A percentile compares a stretch with the other conserved stretches of the same genome.
Evolutionary conservation across 371 early-diverging fungal genomes (phyloP).

Genomic region (Mortierella sp.): DNA sequence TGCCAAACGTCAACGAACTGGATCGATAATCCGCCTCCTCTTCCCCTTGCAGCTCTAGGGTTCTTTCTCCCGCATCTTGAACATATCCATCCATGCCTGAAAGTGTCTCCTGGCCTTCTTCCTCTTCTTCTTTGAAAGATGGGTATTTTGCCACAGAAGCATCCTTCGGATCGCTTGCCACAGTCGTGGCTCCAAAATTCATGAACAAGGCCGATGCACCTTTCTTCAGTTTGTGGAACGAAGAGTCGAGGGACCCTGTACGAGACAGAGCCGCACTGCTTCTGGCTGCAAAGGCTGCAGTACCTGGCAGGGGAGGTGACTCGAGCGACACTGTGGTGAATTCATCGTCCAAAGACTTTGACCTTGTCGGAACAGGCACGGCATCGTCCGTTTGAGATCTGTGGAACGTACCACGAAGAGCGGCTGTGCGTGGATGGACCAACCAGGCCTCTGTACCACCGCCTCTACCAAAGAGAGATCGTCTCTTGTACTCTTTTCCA

Average conservation of each 20-base stretch:
- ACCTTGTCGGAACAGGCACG: conserved; percentile 22
- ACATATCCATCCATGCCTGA: conserved; percentile 6
- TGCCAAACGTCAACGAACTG: conserved; percentile 21
- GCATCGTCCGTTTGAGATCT: conserved; percentile 13
- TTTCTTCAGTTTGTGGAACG: conserved; percentile 16
- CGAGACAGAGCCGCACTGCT: background rate
- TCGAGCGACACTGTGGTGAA: conserved; percentile 22
- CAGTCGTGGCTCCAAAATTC: conserved; percentile 4
- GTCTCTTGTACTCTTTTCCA: background rate
- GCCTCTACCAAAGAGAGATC: background rate
- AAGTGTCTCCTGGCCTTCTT: background rate
- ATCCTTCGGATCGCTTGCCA: too few relatives aligned
- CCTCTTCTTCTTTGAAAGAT: too few relatives aligned
- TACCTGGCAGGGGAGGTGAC: conserved; percentile 8
- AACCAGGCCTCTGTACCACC: conserved; percentile 19
- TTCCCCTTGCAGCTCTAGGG: background rate
- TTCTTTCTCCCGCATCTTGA: background rate
- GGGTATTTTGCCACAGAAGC: too few relatives aligned
- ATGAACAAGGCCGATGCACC: background rate
- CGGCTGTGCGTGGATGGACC: conserved; percentile 37
- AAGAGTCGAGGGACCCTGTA: conserved; percentile 14
- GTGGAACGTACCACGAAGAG: conserved; percentile 17
- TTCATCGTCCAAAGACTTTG: conserved; percentile 1
- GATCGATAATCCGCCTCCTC: conserved; percentile 7
- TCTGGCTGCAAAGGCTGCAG: background rate